Evolutionary conservation across 2,329 filamentous ascomycete species (phyloP).

Genomic region (Colletotrichum destructivum): DNA sequence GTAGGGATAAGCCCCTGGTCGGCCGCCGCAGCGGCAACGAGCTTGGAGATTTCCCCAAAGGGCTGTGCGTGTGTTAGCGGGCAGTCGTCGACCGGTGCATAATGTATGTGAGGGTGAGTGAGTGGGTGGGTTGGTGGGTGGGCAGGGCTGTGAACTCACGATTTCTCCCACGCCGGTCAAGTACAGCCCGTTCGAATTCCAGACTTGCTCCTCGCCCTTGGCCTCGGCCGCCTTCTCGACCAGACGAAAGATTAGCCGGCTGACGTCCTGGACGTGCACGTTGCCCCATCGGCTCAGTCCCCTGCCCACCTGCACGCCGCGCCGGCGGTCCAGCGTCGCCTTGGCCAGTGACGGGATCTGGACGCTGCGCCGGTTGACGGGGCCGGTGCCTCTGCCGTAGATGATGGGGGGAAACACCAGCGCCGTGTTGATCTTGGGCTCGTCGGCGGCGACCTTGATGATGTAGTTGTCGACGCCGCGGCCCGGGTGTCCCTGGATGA

Average conservation of each 20-base stretch:
- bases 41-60: constrained; percentile 51
- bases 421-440: constrained; percentile 51
- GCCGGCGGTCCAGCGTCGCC: constrained; percentile 51
- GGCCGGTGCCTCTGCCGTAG: constrained; percentile 57
- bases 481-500: constrained; percentile 48
- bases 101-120: too few relatives aligned
- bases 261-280: constrained; percentile 54
- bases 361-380: constrained; percentile 57
- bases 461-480: constrained; percentile 57
- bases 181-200: constrained; percentile 58
- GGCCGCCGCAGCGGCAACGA: constrained; percentile 47
- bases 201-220: constrained; percentile 46
- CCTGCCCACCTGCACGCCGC: constrained; percentile 52
- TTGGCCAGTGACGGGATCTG: constrained; percentile 57
- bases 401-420: constrained; percentile 55
- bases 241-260: constrained; percentile 49
- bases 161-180: constrained; percentile 50
- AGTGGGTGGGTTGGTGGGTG: too few relatives aligned
- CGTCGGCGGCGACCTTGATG: constrained; percentile 48
- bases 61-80: constrained; percentile 39
- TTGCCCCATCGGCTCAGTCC: constrained; percentile 55
- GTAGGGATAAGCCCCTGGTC: constrained; percentile 46
- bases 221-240: constrained; percentile 49
- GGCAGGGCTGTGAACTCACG: constrained; percentile 42
- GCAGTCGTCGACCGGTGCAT: neutral